Evolutionary conservation across 306 rosid species (phyloP).

Genomic region (Vicia villosa): DNA sequence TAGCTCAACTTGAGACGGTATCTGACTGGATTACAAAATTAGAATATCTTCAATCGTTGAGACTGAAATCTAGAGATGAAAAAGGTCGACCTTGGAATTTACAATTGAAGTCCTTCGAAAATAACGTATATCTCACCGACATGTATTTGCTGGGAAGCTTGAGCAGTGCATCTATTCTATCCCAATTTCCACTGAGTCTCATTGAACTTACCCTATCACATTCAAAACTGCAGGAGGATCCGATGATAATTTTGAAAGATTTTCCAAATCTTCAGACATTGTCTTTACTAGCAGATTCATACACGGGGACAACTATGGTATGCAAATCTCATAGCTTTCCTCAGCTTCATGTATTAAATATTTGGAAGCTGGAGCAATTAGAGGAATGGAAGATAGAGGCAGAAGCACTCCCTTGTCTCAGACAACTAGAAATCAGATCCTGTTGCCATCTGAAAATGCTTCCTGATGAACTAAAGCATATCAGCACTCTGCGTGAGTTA

Average conservation of each 20-base stretch:
- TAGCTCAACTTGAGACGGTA: constrained; percentile 23
- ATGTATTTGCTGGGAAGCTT: constrained; percentile 32
- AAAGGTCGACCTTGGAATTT: constrained; percentile 26
- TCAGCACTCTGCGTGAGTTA: constrained; percentile 39
- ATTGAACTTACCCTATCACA: constrained; percentile 46
- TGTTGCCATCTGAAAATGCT: constrained; percentile 26
- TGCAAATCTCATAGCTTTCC: constrained; percentile 35
- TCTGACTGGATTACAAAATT: constrained; percentile 33
- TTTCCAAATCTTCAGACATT: constrained; percentile 37
- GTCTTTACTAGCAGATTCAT: constrained; percentile 37
- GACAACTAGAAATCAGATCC: constrained; percentile 45
- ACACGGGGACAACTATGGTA: background rate
- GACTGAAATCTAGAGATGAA: constrained; percentile 39
- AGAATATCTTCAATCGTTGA: constrained; percentile 24
- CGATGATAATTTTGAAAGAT: constrained; percentile 34
- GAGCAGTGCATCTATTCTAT: background rate
- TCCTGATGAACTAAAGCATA: constrained; percentile 34
- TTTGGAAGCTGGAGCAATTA: constrained; percentile 39
- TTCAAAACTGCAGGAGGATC: constrained; percentile 36
- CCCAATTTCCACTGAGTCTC: constrained; percentile 28
- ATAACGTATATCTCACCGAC: constrained; percentile 11
- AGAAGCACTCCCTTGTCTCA: constrained; percentile 41
- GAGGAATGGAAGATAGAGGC: constrained; percentile 25
- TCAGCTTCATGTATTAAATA: constrained; percentile 34
- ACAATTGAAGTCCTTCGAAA: constrained; percentile 6